Base-by-base conservation (phyloP, 1,139 yeast species). In the Geotrichum fermentans region DNA sequence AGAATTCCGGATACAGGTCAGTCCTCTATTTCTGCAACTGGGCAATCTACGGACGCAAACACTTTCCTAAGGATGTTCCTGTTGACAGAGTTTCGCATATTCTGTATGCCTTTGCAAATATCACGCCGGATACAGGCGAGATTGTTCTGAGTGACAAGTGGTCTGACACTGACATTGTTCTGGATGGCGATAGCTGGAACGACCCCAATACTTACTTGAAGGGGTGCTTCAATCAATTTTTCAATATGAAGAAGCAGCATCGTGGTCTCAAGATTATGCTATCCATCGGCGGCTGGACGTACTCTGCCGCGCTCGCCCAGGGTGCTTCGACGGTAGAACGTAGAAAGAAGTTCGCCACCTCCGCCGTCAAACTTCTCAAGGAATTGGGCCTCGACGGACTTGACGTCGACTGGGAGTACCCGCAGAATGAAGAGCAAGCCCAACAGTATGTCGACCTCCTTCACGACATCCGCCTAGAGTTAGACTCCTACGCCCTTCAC, bases 341-440 rank as follows among this genome's bases (percentile, higher is more conserved):
- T 48, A 54, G 81, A 6, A 61, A 62, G 1, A 63, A 45, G 0
- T 88, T 90, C 64, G 77, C 80, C 2, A 52, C 60, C 1, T 71
- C 83, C 1, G 70, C 82, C 0, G 71, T 77, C 1, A 65, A 66
- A 0, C 65, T 77, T 29, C 71, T 87, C 59, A 56, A 66, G 2
- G 67, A 72, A 45, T 75, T 79, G 60, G 83, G 86, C 0, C 80
- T 92, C 59, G 97, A 92, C 63, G 97, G 98, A 0, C 71, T 92
- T 45, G 98, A 92, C 64, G 69, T 92, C 32, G 98, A 92, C 66
- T 92, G 97, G 97, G 98, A 92, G 64, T 90, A 83, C 57, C 96
- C 97, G 0, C 63, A 67, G 20, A 72, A 66, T 38, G 57, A 59
- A 2, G 58, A 62, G 0, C 82, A 86, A 53, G 79, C 80, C 1